Evolutionary conservation across 805 yeast genomes (phyloP).

Genomic region (Suhomyces pyralidae): DNA sequence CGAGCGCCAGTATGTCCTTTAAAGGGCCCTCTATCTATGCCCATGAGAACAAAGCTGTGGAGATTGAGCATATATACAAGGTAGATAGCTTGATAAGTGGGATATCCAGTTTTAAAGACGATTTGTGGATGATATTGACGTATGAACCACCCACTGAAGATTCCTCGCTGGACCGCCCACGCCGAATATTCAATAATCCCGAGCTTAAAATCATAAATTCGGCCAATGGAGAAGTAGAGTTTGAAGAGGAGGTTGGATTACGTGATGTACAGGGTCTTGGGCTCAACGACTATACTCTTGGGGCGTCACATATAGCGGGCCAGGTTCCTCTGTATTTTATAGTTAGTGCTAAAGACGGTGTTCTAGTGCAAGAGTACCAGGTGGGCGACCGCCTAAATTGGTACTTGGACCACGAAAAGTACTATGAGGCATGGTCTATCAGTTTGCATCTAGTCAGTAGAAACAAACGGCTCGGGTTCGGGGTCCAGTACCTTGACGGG

Average conservation of each 20-base stretch:
- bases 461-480: conserved; percentile 54
- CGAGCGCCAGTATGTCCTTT: conserved; percentile 53
- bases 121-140: conserved; percentile 59
- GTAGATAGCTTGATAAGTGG: conserved; percentile 66
- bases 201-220: conserved; percentile 71
- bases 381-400: conserved; percentile 69
- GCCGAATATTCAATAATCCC: conserved; percentile 48
- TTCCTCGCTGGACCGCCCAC: background rate
- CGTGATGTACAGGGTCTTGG: conserved; percentile 58
- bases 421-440: conserved; percentile 74
- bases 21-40: conserved; percentile 29
- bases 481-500: conserved; percentile 51
- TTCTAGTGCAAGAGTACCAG: conserved; percentile 69
- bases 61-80: conserved; percentile 47
- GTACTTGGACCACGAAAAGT: conserved; percentile 56
- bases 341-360: conserved; percentile 78
- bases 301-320: conserved; percentile 44
- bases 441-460: conserved; percentile 55
- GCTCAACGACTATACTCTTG: conserved; percentile 75
- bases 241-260: conserved; percentile 75
- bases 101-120: conserved; percentile 70
- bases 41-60: conserved; percentile 40
- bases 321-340: conserved; percentile 53
- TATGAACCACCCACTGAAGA: conserved; percentile 41
- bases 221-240: conserved; percentile 63